Base-by-base conservation (phyloP, 768 basidiomycete genomes). In the Gautieria morchelliformis region DNA sequence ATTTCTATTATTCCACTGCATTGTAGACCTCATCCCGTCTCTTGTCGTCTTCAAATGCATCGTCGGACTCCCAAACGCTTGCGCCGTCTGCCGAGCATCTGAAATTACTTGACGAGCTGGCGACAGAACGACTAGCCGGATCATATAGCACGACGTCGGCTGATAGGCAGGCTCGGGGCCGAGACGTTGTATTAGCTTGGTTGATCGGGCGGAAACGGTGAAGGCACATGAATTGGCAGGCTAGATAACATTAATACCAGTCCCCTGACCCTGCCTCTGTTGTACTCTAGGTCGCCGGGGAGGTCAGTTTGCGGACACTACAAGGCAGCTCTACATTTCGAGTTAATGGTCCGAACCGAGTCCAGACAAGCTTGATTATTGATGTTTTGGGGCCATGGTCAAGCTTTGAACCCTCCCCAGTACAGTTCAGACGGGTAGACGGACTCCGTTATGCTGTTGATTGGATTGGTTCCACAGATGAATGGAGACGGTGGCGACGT, bases 111-210 rank as follows among this genome's bases (percentile, higher is more conserved):
- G 85, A 88, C 61, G 82, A 85, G 62, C 72, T 90, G 12, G 84
- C 88, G 5, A 86, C 83, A 14, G 87, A 89, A 65, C 72, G 83
- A 20, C 71, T 92, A 19, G 72, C 84, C 47, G 78, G 77, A 9
- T 78, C 80, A 0, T 89, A 90, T 59, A 55, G 58, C 14, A 33
- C 60, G 51, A 44, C 61, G 19, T 48, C 58, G 51, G 27, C 37
- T 48, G 56, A 32, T 15, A 12, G 6, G 19, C 30, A 57, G 46
- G 56, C 37, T 40, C 56, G 50, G 20, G 56, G 56, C n/a, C 46
- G 45, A 57, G 46, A 57, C 20, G 56, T 49, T 48, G 37, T 40
- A 33, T 20, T 57, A 30, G 17, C 45, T 33, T 57, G 56, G 56
- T 35, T 57, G 56, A 32, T 30, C 27, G 45, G 45, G 32, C 17